Evolutionary conservation across 2,329 filamentous ascomycete species (phyloP).

Genomic region (Beauveria sp.): DNA sequence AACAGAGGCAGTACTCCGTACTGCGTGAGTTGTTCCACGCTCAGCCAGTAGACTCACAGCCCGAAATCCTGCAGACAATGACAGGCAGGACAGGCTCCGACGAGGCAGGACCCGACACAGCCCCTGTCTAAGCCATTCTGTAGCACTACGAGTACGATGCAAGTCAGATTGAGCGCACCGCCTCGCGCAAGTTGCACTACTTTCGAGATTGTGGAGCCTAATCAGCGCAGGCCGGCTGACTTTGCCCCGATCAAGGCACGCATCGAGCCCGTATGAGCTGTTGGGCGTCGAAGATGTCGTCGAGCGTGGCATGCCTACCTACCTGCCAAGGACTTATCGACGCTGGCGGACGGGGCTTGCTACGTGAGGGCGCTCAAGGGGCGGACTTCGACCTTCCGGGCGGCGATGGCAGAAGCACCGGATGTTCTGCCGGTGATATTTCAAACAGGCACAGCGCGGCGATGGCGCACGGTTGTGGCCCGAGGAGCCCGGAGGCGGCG

Average conservation of each 20-base stretch:
- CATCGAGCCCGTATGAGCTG: slow-evolving; percentile 24
- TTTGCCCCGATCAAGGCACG: slow-evolving; percentile 25
- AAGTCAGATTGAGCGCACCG: slow-evolving; percentile 4
- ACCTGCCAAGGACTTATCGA: slow-evolving; percentile 46
- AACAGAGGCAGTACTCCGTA: not conserved
- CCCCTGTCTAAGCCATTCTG: not conserved
- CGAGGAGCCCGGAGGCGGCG: slow-evolving; percentile 31
- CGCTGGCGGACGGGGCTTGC: slow-evolving; percentile 37
- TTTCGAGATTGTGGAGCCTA: slow-evolving; percentile 28
- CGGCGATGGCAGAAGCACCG: slow-evolving; percentile 41
- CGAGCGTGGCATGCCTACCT: slow-evolving; percentile 36
- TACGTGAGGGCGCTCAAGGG: slow-evolving; percentile 36
- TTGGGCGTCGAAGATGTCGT: slow-evolving; percentile 38
- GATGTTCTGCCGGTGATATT: slow-evolving; percentile 27
- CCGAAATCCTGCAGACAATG: not conserved
- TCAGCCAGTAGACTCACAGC: not conserved
- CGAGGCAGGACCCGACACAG: not conserved
- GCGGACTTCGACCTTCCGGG: slow-evolving; percentile 36
- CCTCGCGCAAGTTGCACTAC: not conserved
- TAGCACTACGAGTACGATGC: slow-evolving; percentile 4
- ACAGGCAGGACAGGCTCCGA: not conserved
- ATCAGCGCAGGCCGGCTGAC: slow-evolving; percentile 28
- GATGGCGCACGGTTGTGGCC: slow-evolving; percentile 43
- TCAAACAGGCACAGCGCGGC: slow-evolving; percentile 24
- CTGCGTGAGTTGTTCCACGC: not conserved